Base-by-base conservation (phyloP, 2,329 filamentous ascomycete species). In the Colletotrichum orbiculare region DNA sequence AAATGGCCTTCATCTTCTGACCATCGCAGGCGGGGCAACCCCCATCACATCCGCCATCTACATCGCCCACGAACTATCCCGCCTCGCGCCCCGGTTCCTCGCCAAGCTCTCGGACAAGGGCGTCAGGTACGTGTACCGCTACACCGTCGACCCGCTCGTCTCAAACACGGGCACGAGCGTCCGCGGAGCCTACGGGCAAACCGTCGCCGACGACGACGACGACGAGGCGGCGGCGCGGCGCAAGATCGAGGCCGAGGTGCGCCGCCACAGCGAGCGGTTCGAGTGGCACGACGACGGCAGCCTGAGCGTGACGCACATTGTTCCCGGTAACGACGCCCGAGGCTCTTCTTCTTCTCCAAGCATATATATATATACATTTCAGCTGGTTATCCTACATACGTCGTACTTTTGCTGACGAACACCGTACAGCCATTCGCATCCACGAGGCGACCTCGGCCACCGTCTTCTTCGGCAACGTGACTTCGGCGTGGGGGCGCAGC, bases 381-480 rank as follows among this genome's bases (percentile, higher is more conserved):
- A 41, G 10, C 47, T 48, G 13, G 13, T 4, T 15, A 6, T 11
- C 8, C 43, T 17, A 46, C 15, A 2, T 2, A 41, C 38, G 2
- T 10, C 3, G 38, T 2, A 10, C 17, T n/a, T 33, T 8, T 17
- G 13, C 13, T 43, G 9, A 46, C 8, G 9, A 46, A 46, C n/a
- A 5, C 17, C 6, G 17, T 10, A 15, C 6, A 33, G 75, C 72
- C 42, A 71, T 74, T 12, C 67, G 73, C 10, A 73, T 70, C 11
- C 73, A 76, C 52, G 54, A 72, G 8, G 68, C 71, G 9, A 74
- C 70, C 1, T 71, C 69, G 0, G 55, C 72, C 3, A 68, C 71
- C 0, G 72, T 72, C 0, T 77, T 72, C 67, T 78, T 77, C 47
- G 76, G 75, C 7, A 76, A 76, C 53, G 63, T 77, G n/a, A 76